A percentile compares a stretch with the other conserved stretches of the same genome.
Conservation (phyloP, 805 yeast genomes). For the Dipodascus albidus region DNA sequence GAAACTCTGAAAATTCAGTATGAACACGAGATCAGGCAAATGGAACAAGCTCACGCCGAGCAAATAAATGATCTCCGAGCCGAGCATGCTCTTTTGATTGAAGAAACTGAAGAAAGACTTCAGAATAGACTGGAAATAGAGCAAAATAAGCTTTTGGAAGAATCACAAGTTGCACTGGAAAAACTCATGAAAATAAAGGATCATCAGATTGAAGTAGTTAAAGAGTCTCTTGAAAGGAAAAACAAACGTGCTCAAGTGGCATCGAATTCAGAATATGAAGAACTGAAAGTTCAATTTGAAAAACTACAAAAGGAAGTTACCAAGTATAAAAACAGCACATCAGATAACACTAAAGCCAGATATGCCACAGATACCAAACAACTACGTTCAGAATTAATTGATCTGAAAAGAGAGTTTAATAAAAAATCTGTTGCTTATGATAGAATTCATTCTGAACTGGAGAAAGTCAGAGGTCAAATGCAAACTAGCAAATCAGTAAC, state of each 20-base stretch:
- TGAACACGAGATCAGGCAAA: neutral
- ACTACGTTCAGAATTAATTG: neutral
- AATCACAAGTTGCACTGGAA: neutral
- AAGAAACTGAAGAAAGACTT: neutral
- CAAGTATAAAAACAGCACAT: neutral
- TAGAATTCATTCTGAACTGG: neutral
- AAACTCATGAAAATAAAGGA: neutral
- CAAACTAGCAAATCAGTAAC: neutral
- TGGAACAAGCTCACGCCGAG: neutral
- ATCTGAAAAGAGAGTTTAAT: neutral
- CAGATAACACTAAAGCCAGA: neutral
- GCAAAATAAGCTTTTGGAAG: neutral
- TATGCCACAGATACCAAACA: neutral
- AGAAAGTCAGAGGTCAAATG: neutral
- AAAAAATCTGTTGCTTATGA: neutral
- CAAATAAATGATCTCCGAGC: neutral
- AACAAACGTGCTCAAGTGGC: neutral
- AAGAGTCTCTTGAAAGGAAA: neutral
- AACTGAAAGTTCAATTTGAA: neutral
- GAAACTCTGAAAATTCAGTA: slow-evolving; percentile 1
- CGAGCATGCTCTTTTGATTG: neutral
- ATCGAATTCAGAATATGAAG: neutral
- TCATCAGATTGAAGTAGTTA: neutral
- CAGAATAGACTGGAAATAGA: neutral
- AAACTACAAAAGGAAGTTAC: neutral